Evolutionary conservation across 345 rosid genomes (phyloP), one percentile per base, ranked within the genome.

Genomic region (Combretum micranthum): DNA sequence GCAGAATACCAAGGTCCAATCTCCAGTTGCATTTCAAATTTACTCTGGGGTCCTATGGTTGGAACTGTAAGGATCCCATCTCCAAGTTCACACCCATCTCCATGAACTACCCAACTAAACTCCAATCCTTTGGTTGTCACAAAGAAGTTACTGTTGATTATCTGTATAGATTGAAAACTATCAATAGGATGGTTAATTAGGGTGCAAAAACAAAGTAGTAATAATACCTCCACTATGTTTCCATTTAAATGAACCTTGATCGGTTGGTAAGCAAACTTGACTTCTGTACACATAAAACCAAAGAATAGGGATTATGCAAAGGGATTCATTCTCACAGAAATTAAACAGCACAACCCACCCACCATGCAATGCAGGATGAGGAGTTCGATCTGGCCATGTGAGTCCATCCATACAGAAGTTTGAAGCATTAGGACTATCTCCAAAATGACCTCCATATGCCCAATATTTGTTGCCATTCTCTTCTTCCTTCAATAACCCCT

Each of bases 371-470:
- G 91, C 90, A 57, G 97, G 99, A 79, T 89, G 99, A 37, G 90
- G 86, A 57, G 91, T 85, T 69, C 97, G 75, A 75, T 93, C 94
- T 13, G 99, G 99, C 99, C 99, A 93, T 49, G 50, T 66, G 75
- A 93, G 72, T 52, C 99, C 99, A 54, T 89, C 78, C 73, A 93
- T 69, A 74, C 99, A 89, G 74, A 93, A 93, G 79, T 93, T 93
- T 70, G 77, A 74, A 77, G 89, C 99, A 76, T 93, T 93, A 53
- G 97, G 97, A 47, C 67, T 65, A 64, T 88, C 99, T 69, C 97
- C 97, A 70, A 83, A 93, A 79, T 89, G 89, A 50, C 99, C 99
- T 69, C 99, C 99, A 85, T 93, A 93, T 13, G 97, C 99, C 99
- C 99, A 93, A 67, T 59, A 80, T 63, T 89, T 89, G 52, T 44